These are phyloP conservation scores for Leccinum fibrillosum DNA, from an alignment of 768 basidiomycete genomes.

Conservation along the genomic window DNA sequence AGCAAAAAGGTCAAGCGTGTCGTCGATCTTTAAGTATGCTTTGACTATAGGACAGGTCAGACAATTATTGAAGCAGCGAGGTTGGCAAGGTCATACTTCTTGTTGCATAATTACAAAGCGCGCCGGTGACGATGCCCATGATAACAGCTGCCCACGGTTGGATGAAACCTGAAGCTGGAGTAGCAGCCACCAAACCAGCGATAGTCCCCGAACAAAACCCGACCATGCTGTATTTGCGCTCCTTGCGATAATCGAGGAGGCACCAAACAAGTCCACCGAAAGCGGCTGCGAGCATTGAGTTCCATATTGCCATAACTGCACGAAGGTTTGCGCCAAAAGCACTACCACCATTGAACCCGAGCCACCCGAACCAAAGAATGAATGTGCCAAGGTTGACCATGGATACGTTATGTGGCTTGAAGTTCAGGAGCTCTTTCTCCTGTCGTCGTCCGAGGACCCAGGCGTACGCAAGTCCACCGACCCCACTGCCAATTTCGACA, in stretches of 20 bases:
- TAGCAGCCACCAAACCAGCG: slow-evolving; percentile 84
- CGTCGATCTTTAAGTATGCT: slow-evolving; percentile 69
- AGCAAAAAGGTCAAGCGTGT: slow-evolving; percentile 89
- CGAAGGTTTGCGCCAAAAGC: slow-evolving; percentile 87
- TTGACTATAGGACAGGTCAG: slow-evolving; percentile 49
- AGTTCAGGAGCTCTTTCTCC: slow-evolving; percentile 69
- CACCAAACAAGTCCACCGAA: slow-evolving; percentile 85
- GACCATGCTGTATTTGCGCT: slow-evolving; percentile 84
- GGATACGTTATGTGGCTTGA: slow-evolving; percentile 86
- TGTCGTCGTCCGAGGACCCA: slow-evolving; percentile 85
- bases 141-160: slow-evolving; percentile 75
- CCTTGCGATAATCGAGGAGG: slow-evolving; percentile 72
- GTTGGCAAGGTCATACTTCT: slow-evolving; percentile 48
- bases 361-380: slow-evolving; percentile 85
- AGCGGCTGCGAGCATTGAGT: slow-evolving; percentile 83
- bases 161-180: slow-evolving; percentile 82
- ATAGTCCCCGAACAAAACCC: slow-evolving; percentile 89
- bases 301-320: slow-evolving; percentile 82
- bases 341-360: slow-evolving; percentile 90
- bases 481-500: slow-evolving; percentile 84
- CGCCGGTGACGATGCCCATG: slow-evolving; percentile 70
- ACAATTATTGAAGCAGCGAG: not conserved
- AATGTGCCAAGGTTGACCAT: slow-evolving; percentile 81
- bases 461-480: slow-evolving; percentile 81
- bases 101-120: slow-evolving; percentile 79